phyloP scores from a whole-genome alignment of 2,329 filamentous ascomycete genomes.

The Aspergillus luchuensis region DNA sequence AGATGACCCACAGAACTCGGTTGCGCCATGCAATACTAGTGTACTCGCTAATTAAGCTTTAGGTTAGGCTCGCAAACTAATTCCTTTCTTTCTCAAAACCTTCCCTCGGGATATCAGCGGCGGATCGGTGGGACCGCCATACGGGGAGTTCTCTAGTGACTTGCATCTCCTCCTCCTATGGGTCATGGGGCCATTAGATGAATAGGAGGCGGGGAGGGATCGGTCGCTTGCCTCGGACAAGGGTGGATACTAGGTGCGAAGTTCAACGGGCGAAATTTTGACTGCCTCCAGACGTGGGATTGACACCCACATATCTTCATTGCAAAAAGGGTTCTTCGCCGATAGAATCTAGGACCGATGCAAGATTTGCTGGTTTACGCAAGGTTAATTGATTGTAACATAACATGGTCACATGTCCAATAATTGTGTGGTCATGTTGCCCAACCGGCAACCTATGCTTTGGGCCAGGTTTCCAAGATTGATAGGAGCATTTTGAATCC shows the following conservation, averaged over 20 bases:
- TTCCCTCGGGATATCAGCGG: background rate
- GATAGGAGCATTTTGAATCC: background rate
- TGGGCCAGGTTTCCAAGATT: background rate
- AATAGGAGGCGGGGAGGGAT: background rate
- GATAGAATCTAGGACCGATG: too few species aligned
- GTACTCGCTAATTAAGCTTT: background rate
- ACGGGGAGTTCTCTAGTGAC: background rate
- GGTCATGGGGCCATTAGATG: background rate
- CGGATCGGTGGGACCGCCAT: background rate
- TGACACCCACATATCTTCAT: too few species aligned
- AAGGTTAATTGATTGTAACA: too few species aligned
- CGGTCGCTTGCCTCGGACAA: background rate
- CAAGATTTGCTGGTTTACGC: too few species aligned
- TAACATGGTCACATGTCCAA: background rate
- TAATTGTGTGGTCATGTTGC: background rate
- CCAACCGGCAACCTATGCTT: background rate
- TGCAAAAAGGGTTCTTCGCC: too few species aligned
- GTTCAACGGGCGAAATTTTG: too few species aligned
- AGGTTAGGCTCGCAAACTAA: background rate
- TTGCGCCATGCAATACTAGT: background rate
- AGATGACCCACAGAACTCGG: background rate
- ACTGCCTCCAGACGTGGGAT: too few species aligned
- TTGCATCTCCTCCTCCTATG: background rate
- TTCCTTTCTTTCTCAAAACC: background rate
- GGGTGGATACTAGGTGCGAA: background rate